Evolutionary conservation across 2,329 filamentous ascomycete genomes (phyloP), one percentile per base, ranked within the genome.

Genomic region (Aspergillus sp.): DNA sequence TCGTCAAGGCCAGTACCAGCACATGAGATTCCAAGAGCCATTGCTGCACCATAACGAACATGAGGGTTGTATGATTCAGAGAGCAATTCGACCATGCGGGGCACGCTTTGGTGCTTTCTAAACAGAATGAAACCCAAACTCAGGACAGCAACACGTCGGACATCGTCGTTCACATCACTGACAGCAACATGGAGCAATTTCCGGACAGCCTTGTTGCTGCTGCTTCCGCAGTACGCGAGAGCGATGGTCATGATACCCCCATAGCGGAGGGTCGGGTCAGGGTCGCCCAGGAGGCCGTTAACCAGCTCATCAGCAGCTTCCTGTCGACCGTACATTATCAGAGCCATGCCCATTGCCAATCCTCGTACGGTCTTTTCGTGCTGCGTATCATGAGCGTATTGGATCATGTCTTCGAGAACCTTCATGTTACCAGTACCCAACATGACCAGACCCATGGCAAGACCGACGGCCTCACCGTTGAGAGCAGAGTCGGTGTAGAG

Each of bases 201-300:
- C 55, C 96, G 89, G 51, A 99, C 95, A 23, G 96, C 95, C 82
- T 98, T 98, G 83, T 99, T 99, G 84, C 93, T 97, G 64, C 93
- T 91, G 41, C 91, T 97, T 57, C 95, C 95, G 72, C 93, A 97
- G 79, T 99, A 99, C 17, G 95, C 95, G 72, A 99, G 82, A 52
- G 95, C 95, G 57, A 99, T 91, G n/a, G 95, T 96, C 87, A 99
- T 91, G 75, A 99, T 96, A 80, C 95, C 95, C 73, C 95, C 95
- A 67, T 99, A 99, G 65, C 95, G 87, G 60, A 99, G 82, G 7
- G 91, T 93, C 65, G 95, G 91, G 72, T 99, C 93, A 1, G 95
- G 90, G 67, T 99, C 95, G 63, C 91, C 92, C 37, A 99, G 84
- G 2, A 99, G 87, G 48, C 91, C 92, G 70, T 96, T 93, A 64